These are phyloP conservation scores for Tulasnella sp. DNA, from an alignment of 768 basidiomycete species.

Conservation along the genomic window DNA sequence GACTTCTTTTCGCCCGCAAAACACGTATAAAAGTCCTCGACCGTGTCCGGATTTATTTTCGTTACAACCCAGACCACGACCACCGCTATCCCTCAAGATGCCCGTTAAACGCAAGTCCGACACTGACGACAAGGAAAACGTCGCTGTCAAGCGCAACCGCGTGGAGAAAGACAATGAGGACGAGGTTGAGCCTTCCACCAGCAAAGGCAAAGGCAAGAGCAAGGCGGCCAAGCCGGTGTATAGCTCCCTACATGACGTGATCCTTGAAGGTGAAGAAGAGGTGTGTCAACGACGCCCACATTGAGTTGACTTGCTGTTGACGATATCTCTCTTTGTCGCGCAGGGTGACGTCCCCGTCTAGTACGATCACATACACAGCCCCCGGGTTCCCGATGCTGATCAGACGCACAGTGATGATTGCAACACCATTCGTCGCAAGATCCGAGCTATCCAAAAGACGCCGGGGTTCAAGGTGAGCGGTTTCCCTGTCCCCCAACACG, in stretches of 20 bases:
- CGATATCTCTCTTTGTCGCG: neutral
- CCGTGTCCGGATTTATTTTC: too few species aligned
- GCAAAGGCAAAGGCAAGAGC: conserved; percentile 24
- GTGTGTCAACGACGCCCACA: conserved; percentile 21
- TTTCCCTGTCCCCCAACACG: too few species aligned
- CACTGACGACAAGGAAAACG: conserved; percentile 17
- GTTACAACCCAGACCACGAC: too few species aligned
- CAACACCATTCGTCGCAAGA: conserved; percentile 37
- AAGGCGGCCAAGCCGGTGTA: conserved; percentile 17
- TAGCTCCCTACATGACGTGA: conserved; percentile 25
- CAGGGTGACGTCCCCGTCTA: conserved; percentile 26
- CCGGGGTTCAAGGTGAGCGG: conserved; percentile 32
- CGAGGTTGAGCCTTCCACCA: conserved; percentile 19
- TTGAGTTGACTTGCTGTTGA: neutral
- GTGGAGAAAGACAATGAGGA: conserved; percentile 15
- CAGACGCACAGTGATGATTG: conserved; percentile 32
- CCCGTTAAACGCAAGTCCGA: conserved; percentile 36
- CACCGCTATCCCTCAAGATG: conserved; percentile 24
- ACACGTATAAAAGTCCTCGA: too few species aligned
- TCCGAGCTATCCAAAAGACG: conserved; percentile 31
- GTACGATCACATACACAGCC: conserved; percentile 19
- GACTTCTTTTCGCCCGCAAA: too few species aligned
- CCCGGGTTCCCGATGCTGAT: neutral
- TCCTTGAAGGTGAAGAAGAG: conserved; percentile 33
- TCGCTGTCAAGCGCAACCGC: conserved; percentile 1